Conservation (phyloP, 352 stramenopile genomes). For the Globisporangium yorkense region DNA sequence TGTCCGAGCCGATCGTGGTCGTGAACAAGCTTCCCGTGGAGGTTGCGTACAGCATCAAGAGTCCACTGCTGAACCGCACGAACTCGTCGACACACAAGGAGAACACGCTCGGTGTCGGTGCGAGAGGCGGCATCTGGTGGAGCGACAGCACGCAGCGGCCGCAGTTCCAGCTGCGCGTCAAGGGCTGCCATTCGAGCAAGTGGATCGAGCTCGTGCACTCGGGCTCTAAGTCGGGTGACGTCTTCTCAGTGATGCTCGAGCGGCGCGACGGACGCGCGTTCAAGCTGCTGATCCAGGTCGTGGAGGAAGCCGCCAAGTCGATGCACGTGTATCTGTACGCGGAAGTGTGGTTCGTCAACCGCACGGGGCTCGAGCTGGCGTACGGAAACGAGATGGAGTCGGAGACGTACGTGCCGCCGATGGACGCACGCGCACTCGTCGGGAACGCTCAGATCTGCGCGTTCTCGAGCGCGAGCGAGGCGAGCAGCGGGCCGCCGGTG, state of each 20-base stretch:
- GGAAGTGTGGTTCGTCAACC: constrained; percentile 81
- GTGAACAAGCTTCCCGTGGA: constrained; percentile 76
- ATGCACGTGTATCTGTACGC: constrained; percentile 50
- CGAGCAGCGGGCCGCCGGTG: constrained; percentile 22
- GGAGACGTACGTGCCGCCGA: constrained; percentile 55
- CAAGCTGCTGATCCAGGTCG: constrained; percentile 61
- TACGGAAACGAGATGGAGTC: constrained; percentile 62
- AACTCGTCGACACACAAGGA: constrained; percentile 25
- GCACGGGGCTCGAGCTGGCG: constrained; percentile 64
- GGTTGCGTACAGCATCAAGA: constrained; percentile 51
- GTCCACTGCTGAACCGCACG: constrained; percentile 20
- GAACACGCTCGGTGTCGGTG: constrained; percentile 45
- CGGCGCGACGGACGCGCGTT: constrained; percentile 57
- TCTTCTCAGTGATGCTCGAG: constrained; percentile 57
- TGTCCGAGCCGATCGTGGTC: constrained; percentile 67
- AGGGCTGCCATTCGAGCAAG: constrained; percentile 56
- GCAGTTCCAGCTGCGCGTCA: constrained; percentile 59
- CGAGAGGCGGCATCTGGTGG: constrained; percentile 75
- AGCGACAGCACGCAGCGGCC: constrained; percentile 52
- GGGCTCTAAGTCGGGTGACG: constrained; percentile 34
- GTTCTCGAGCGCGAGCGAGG: constrained; percentile 41
- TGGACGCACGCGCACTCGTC: constrained; percentile 48
- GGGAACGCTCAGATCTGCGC: constrained; percentile 71
- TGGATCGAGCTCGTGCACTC: constrained; percentile 62
- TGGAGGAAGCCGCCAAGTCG: constrained; percentile 34